Evolutionary conservation across 768 basidiomycete genomes (phyloP), one percentile per base, ranked within the genome.

Genomic region (Krasilnikovozyma curviuscula): DNA sequence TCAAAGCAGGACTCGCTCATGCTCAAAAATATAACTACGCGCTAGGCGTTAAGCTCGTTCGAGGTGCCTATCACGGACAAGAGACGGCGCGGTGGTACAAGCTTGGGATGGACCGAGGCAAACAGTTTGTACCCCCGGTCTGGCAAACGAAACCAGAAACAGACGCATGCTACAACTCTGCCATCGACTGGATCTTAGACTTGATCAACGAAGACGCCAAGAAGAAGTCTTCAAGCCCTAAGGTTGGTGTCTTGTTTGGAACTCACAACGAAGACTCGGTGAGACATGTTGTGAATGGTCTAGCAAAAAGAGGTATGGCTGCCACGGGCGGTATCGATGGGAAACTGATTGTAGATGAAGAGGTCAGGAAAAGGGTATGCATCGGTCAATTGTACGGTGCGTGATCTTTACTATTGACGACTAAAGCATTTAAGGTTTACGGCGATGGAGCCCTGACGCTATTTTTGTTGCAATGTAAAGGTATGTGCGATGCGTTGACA

Each of bases 21-120:
- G 81, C 88, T 3, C 68, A 72, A 52, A 62, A 61, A 43, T 68
- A 77, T 53, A 69, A 73, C 31, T 91, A 83, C 59, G 70, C 80
- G 0, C 71, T 91, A 0, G 88, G 88, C 9, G 76, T 85, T 47
- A 95, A 93, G 64, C 78, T 95, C 40, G 88, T 93, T 27, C 76
- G 88, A 21, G 88, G 88, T 0, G 88, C 88, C 2, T 95, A 95
- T 63, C 83, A 88, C 58, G 70, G 75, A 0, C 73, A 81, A 49
- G 88, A 93, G 59, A 49, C 58, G 25, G 33, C 35, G 21, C 50
- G 50, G 27, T 52, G 50, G 64, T 77, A 89, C 38, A 85, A 91
- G 28, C 75, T 85, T 19, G 86, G 86, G 0, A 86, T 88, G 3
- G 91, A 93, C 63, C 83, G 86, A 57, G 70, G 75, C 1, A 73